These are phyloP conservation scores for Dioscorea cayenensis DNA, from an alignment of 116 monocot genomes.

Conservation along the genomic window DNA sequence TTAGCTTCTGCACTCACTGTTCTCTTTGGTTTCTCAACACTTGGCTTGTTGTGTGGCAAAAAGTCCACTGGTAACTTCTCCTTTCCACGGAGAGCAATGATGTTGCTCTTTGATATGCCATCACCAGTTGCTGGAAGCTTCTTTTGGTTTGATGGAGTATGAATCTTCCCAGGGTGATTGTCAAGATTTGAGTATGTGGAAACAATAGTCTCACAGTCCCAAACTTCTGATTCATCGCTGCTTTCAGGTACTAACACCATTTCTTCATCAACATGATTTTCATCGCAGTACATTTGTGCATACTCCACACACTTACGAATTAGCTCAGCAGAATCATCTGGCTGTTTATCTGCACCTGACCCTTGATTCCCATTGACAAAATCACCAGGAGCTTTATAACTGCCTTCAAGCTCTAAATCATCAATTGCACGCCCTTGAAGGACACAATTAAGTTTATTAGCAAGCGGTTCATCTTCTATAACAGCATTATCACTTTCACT, in stretches of 20 bases:
- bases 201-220: conserved; percentile 96
- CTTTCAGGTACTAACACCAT: conserved; percentile 62
- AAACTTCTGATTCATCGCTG: conserved; percentile 81
- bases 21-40: conserved; percentile 44
- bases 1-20: conserved; percentile 11
- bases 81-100: conserved; percentile 77
- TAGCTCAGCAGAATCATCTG: conserved; percentile 43
- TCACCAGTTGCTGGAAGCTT: conserved; percentile 34
- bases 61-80: conserved; percentile 79
- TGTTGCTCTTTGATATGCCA: conserved; percentile 16
- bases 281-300: conserved; percentile 69
- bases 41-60: conserved; percentile 49
- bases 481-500: conserved; percentile 42
- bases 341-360: conserved; percentile 1
- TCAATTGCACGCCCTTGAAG: conserved; percentile 47
- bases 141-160: conserved; percentile 51
- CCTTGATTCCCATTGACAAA: conserved; percentile 20
- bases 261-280: conserved; percentile 37
- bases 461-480: conserved; percentile 34
- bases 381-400: conserved; percentile 65
- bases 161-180: conserved; percentile 91
- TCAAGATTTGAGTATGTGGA: conserved; percentile 89
- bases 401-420: conserved; percentile 34
- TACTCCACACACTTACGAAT: conserved; percentile 71
- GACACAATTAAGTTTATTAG: conserved; percentile 45